Percentiles rank a stretch among this genome's conserved stretches.
phyloP scores from a whole-genome alignment of 148 eudicot species.

The Spergularia bocconei region DNA sequence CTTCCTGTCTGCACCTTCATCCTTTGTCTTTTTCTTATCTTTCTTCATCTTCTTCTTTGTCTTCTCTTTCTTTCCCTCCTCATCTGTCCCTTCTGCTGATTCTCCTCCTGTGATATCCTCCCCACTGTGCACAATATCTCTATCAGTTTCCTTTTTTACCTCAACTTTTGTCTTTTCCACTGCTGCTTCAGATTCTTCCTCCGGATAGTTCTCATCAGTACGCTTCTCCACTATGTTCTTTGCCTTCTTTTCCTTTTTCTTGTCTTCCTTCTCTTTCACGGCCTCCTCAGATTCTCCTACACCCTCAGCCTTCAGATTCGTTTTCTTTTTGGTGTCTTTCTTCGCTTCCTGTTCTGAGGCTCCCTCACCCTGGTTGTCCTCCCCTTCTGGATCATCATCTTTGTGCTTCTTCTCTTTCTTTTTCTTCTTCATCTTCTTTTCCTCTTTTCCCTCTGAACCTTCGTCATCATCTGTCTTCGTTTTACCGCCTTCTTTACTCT shows the following conservation, averaged over 20 bases:
- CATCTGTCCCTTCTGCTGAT: neutral
- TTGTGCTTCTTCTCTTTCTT: constrained; percentile 26
- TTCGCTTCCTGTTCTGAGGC: neutral
- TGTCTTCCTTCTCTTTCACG: constrained; percentile 9
- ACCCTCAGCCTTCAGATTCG: constrained; percentile 27
- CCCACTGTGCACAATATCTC: neutral
- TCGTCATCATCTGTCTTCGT: neutral
- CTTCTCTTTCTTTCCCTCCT: neutral
- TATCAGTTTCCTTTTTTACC: constrained; percentile 2
- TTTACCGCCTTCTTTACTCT: constrained; percentile 20
- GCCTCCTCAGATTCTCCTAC: constrained; percentile 12
- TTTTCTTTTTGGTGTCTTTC: constrained; percentile 19
- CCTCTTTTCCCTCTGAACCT: constrained; percentile 13
- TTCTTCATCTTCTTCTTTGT: constrained; percentile 1
- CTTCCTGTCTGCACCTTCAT: constrained; percentile 15
- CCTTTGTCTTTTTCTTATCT: constrained; percentile 6
- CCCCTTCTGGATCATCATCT: constrained; percentile 7
- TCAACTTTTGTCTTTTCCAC: constrained; percentile 17
- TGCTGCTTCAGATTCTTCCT: constrained; percentile 7
- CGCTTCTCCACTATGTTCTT: constrained; percentile 12
- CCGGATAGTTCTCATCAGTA: neutral
- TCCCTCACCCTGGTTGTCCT: constrained; percentile 6
- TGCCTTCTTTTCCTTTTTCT: constrained; percentile 16
- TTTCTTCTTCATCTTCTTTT: constrained; percentile 9
- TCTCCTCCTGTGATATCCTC: constrained; percentile 15